Conservation (phyloP, 345 rosid genomes). For the Eucalyptus victrix region DNA sequence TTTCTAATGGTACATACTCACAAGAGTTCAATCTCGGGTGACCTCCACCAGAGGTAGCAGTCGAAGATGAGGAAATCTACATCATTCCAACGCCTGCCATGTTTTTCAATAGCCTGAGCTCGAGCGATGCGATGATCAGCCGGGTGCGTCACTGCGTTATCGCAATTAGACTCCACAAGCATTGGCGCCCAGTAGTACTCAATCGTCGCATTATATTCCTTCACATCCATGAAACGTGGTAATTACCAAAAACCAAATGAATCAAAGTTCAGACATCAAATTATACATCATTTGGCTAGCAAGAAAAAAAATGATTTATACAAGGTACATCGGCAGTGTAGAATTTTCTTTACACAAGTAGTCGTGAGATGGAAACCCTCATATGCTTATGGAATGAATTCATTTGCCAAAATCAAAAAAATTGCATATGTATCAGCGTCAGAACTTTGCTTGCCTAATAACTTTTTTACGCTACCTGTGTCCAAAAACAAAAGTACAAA, state of each 20-base stretch:
- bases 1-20: background rate
- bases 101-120: constrained; percentile 67
- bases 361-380: background rate
- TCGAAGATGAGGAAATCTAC: constrained; percentile 65
- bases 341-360: background rate
- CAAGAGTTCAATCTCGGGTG: background rate
- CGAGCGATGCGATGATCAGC: constrained; percentile 53
- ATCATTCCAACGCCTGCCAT: constrained; percentile 66
- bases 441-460: background rate
- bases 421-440: background rate
- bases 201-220: constrained; percentile 86
- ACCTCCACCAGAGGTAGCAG: constrained; percentile 89
- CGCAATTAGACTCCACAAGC: constrained; percentile 87
- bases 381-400: background rate
- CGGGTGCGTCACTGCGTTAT: constrained; percentile 55
- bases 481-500: background rate
- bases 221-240: background rate
- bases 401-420: background rate
- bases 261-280: background rate
- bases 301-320: background rate
- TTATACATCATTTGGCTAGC: background rate
- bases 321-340: background rate
- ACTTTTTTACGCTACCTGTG: background rate
- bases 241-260: background rate
- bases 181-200: constrained; percentile 94